Evolutionary conservation across 2,329 filamentous ascomycete species (phyloP).

Genomic region (Coleophoma eucalyptorum): DNA sequence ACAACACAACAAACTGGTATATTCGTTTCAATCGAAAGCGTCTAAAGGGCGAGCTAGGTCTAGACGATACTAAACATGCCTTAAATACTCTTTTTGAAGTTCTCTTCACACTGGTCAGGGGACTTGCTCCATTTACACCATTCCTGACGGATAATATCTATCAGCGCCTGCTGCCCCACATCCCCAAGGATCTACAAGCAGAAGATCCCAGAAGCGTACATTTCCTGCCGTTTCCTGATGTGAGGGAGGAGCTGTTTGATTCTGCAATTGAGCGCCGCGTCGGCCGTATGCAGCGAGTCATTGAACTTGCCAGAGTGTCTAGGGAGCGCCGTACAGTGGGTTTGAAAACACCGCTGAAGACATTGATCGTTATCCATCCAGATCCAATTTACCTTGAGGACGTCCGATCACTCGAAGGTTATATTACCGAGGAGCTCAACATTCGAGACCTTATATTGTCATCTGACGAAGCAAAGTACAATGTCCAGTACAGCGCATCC

Average conservation of each 20-base stretch:
- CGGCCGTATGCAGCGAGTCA: conserved; percentile 89
- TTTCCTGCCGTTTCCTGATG: conserved; percentile 86
- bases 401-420: conserved; percentile 78
- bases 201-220: conserved; percentile 84
- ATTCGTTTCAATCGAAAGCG: conserved; percentile 91
- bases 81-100: conserved; percentile 94
- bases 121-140: conserved; percentile 89
- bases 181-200: conserved; percentile 65
- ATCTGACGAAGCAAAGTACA: conserved; percentile 84
- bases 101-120: conserved; percentile 81
- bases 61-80: conserved; percentile 83
- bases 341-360: conserved; percentile 88
- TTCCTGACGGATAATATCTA: conserved; percentile 97
- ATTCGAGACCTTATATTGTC: conserved; percentile 81
- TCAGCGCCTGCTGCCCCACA: conserved; percentile 73
- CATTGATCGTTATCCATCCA: conserved; percentile 82
- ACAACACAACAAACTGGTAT: conserved; percentile 98
- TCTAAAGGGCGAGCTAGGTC: conserved; percentile 83
- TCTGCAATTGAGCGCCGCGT: conserved; percentile 82
- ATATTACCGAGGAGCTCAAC: conserved; percentile 90
- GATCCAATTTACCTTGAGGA: conserved; percentile 83
- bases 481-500: conserved; percentile 83
- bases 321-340: conserved; percentile 81
- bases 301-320: conserved; percentile 83
- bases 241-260: conserved; percentile 85